These are phyloP conservation scores for Blastobotrys indianensis DNA, from an alignment of 1,139 yeast genomes.

Conservation along the genomic window DNA sequence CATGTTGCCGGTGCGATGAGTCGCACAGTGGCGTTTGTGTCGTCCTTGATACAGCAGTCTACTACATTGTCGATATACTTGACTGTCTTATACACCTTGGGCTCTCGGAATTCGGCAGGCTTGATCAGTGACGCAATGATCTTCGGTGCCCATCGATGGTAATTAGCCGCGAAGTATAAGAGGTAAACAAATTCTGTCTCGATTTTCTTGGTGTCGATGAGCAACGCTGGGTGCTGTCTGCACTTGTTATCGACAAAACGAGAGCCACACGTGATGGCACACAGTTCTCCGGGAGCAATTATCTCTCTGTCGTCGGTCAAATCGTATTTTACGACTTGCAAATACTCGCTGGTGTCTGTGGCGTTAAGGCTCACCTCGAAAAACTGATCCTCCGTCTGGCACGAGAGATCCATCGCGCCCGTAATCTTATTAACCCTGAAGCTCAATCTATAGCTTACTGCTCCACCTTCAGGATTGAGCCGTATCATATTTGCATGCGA, in stretches of 20 bases:
- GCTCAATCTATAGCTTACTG: not conserved
- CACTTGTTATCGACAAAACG: slow-evolving; percentile 1
- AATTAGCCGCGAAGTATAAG: not conserved
- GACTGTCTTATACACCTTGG: too few species aligned
- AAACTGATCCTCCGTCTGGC: not conserved
- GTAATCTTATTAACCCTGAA: not conserved
- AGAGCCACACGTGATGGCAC: not conserved
- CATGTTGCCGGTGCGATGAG: too few species aligned
- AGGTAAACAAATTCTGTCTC: not conserved
- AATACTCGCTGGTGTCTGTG: too few species aligned
- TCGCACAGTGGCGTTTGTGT: too few species aligned
- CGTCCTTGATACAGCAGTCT: too few species aligned
- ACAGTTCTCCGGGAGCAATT: not conserved
- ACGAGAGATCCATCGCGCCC: not conserved
- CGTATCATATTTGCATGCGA: slow-evolving; percentile 18
- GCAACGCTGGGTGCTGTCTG: not conserved
- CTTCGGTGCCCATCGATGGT: not conserved
- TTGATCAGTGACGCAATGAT: too few species aligned
- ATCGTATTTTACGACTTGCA: too few species aligned
- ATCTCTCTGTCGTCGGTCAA: not conserved
- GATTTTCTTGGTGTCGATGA: not conserved
- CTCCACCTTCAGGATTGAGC: not conserved
- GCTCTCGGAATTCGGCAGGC: too few species aligned
- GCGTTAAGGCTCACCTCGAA: not conserved
- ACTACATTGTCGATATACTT: too few species aligned